Evolutionary conservation across 768 basidiomycete genomes (phyloP), one percentile per base, ranked within the genome.

Genomic region (Russula sp.): DNA sequence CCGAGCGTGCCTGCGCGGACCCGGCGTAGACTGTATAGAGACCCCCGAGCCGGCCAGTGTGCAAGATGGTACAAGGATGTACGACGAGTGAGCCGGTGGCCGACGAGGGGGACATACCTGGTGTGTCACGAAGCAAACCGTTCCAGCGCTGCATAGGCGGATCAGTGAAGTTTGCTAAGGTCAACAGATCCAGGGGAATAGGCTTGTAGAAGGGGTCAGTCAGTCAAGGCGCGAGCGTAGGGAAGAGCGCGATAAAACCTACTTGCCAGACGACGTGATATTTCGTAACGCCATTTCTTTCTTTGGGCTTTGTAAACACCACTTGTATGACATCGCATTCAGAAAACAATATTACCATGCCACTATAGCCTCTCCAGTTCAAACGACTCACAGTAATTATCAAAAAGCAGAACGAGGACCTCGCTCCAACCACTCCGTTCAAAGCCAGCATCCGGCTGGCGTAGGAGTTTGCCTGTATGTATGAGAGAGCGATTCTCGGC

Each of bases 391-490:
- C 94, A 75, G 70, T 98, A 99, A 71, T 98, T 94, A 75, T n/a
- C 97, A 70, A 99, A 97, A 3, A 99, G 78, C 59, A 98, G 79
- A 9, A 96, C 89, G 66, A 88, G 90, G 8, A 96, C 80, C 74
- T 98, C 94, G 50, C 85, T 87, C 92, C 93, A 96, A 48, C 88
- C 90, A 66, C 83, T 92, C 87, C 88, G 90, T 73, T 89, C 89
- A 67, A 94, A 85, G 14, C 90, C 92, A 34, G 87, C 87, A 64
- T 97, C 95, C 16, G 93, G 90, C 69, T 94, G 93, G 55, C 94
- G 84, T 58, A 90, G 81, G 30, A 98, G 77, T 68, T 87, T 92
- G 7, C 94, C 88, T 1, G 88, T 84, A 71, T 94, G 86, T 36
- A 98, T 86, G 59, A 98, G 77, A 6, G n/a, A 88, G 13, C 97